phyloP scores from a whole-genome alignment of 2,329 filamentous ascomycete species.

The Paecilomyces sp. region DNA sequence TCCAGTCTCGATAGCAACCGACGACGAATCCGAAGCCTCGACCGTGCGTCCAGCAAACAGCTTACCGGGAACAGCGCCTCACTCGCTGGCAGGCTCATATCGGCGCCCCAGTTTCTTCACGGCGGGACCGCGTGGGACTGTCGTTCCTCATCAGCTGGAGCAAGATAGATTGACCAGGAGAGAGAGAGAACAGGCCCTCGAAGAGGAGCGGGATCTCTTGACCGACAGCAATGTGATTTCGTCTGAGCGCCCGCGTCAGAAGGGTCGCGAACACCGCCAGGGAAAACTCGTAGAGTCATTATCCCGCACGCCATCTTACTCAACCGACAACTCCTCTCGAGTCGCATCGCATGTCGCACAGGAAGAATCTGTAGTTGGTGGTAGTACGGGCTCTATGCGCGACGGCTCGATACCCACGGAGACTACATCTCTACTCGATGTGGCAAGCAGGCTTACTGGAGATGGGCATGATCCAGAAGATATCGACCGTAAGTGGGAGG shows the following conservation, averaged over 20 bases:
- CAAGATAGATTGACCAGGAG: constrained; percentile 42
- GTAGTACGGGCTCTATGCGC: neutral
- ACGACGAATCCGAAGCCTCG: constrained; percentile 30
- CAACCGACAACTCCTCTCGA: neutral
- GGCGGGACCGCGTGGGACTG: constrained; percentile 61
- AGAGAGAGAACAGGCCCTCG: constrained; percentile 47
- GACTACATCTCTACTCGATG: constrained; percentile 42
- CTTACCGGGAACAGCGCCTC: constrained; percentile 26
- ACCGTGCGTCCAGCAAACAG: constrained; percentile 35
- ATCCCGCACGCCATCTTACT: constrained; percentile 4
- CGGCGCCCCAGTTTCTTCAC: constrained; percentile 70
- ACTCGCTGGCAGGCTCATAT: constrained; percentile 59
- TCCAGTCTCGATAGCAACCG: constrained; percentile 31
- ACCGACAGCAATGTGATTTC: constrained; percentile 54
- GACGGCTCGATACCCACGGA: constrained; percentile 26
- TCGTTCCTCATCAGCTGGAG: constrained; percentile 48
- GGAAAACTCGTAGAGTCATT: constrained; percentile 18
- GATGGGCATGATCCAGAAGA: constrained; percentile 47
- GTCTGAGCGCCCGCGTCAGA: constrained; percentile 37
- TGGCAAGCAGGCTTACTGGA: constrained; percentile 35
- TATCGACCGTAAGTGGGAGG: constrained; percentile 72
- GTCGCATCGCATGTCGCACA: neutral
- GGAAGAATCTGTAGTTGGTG: neutral
- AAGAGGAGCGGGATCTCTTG: constrained; percentile 53
- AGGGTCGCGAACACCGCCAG: constrained; percentile 10